phyloP scores from a whole-genome alignment of 2,329 filamentous ascomycete genomes.

The Tetracladium maxilliforme region DNA sequence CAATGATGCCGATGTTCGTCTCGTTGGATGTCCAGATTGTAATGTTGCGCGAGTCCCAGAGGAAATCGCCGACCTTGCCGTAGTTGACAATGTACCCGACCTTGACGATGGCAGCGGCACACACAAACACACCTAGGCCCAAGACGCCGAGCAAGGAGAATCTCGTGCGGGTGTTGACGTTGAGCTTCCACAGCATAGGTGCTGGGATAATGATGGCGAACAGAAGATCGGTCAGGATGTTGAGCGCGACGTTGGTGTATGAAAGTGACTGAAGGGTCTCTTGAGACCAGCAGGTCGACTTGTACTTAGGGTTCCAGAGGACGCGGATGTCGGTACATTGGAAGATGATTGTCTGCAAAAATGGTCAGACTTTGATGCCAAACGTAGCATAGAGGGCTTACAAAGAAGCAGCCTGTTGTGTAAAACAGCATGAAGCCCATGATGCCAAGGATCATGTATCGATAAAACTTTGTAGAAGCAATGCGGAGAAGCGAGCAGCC shows the following conservation, averaged over 20 bases:
- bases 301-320: too few relatives aligned
- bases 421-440: background rate
- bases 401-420: background rate
- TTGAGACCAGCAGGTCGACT: too few relatives aligned
- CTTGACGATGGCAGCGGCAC: slow-evolving; percentile 27
- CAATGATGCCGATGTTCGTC: slow-evolving; percentile 15
- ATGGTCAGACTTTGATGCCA: too few relatives aligned
- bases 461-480: background rate
- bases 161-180: slow-evolving; percentile 21
- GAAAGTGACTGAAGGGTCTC: too few relatives aligned
- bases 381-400: too few relatives aligned
- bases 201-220: slow-evolving; percentile 23
- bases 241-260: too few relatives aligned
- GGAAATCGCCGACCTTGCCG: slow-evolving; percentile 21
- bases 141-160: slow-evolving; percentile 20
- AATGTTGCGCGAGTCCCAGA: slow-evolving; percentile 29
- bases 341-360: too few relatives aligned
- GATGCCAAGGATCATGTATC: background rate
- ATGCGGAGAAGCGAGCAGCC: background rate
- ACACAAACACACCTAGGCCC: slow-evolving; percentile 21
- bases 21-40: slow-evolving; percentile 29
- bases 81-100: slow-evolving; percentile 21
- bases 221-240: slow-evolving; percentile 23
- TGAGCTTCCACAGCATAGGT: slow-evolving; percentile 22
- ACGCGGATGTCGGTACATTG: too few relatives aligned